A percentile compares a stretch with the other conserved stretches of the same genome.
phyloP scores from a whole-genome alignment of 257 asterid genomes.

The Solanum arcanum region DNA sequence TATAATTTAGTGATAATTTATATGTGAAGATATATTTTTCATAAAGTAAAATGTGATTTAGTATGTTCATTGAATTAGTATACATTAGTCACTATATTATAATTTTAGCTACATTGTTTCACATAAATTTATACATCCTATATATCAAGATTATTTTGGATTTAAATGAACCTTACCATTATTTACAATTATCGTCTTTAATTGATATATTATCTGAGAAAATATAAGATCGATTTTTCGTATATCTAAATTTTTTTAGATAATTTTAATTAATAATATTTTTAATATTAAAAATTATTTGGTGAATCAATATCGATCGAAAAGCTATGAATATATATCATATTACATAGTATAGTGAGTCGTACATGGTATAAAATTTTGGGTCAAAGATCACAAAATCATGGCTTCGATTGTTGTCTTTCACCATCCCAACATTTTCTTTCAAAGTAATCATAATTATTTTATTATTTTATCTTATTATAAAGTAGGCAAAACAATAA shows the following conservation, averaged over 20 bases:
- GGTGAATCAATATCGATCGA: background rate
- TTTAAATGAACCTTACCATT: too few relatives aligned
- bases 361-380: background rate
- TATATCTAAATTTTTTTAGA: background rate
- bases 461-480: constrained; percentile 3
- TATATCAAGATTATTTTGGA: too few relatives aligned
- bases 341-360: background rate
- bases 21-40: background rate
- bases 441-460: constrained; percentile 25
- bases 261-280: background rate
- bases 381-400: constrained; percentile 23
- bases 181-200: background rate
- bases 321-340: background rate
- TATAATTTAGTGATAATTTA: background rate
- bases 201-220: background rate
- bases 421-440: constrained; percentile 41
- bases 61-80: background rate
- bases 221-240: accelerated
- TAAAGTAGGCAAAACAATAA: constrained; percentile 11
- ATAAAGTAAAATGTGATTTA: background rate
- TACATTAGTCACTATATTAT: background rate
- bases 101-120: background rate
- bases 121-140: background rate
- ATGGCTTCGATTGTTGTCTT: constrained; percentile 23
- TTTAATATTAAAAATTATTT: too few relatives aligned